Evolutionary conservation across 305 asterid genomes (phyloP), one percentile per base, ranked within the genome.

Genomic region (Fraxinus floribunda): DNA sequence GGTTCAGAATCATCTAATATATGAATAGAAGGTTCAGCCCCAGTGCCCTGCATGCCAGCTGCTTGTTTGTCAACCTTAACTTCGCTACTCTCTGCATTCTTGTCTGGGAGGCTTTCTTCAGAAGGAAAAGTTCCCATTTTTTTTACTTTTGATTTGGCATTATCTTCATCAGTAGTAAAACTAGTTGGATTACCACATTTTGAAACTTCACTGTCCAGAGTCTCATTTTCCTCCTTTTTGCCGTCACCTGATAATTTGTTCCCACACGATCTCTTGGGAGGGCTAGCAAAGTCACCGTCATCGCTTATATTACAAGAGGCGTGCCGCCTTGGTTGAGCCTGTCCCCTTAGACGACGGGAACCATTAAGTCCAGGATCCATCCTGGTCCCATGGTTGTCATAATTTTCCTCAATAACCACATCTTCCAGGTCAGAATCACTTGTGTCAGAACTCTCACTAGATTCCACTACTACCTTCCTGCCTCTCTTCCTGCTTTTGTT

Each of bases 311-410:
- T 78, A 82, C 91, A 87, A 4, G 90, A 87, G 62, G 88, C 86
- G 79, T 86, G 22, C 71, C 89, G 93, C 88, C 85, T 94, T 79
- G 84, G 85, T 49, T 94, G 90, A 83, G 90, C 81, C 26, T 95
- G 91, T 86, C 90, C 88, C 66, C 92, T 84, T 24, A 84, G 76
- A 52, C 15, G 35, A 26, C 29, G 73, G 8, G 55, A 79, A 49
- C 72, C 34, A 80, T 81, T 35, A 82, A 66, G 52, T 60, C 86
- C 91, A 82, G 82, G 80, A 34, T 78, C 81, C 70, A 76, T 41
- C 16, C 79, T 88, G 78, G 85, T 79, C 15, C 87, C 86, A 79
- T 66, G 79, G 83, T 74, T 84, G 75, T 80, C 80, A 75, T 55
- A 77, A 83, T 72, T 85, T 66, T 79, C 89, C 22, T 85, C 76